phyloP scores from a whole-genome alignment of 176 grass and related monocot species.

The Rhynchospora tenuis region DNA sequence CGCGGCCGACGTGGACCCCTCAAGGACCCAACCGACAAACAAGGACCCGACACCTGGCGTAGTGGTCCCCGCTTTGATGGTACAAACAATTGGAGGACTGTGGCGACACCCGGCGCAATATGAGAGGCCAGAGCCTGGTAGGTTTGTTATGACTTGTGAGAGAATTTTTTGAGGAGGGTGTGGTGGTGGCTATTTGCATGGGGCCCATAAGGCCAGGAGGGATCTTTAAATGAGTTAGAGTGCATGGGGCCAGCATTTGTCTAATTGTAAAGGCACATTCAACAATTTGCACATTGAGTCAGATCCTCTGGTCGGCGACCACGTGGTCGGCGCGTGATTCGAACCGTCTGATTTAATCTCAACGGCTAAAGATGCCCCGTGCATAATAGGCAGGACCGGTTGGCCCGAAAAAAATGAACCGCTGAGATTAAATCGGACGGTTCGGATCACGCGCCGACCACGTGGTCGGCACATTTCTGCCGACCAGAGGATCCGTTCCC shows the following conservation, averaged over 20 bases:
- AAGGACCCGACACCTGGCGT: not conserved
- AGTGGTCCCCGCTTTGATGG: constrained; percentile 9
- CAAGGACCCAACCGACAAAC: constrained; percentile 7
- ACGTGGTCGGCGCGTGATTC: too few species aligned
- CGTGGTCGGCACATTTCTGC: too few species aligned
- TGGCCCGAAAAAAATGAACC: too few species aligned
- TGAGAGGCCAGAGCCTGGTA: constrained; percentile 18
- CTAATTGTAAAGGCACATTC: constrained; percentile 22
- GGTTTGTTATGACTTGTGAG: constrained; percentile 26
- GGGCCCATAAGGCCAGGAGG: not conserved
- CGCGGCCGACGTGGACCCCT: not conserved
- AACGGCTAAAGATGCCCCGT: too few species aligned
- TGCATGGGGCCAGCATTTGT: constrained; percentile 23
- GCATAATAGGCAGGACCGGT: too few species aligned
- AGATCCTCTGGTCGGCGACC: too few species aligned
- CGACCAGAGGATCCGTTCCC: too few species aligned
- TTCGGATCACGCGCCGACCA: too few species aligned
- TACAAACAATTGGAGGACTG: constrained; percentile 16
- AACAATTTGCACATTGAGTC: constrained; percentile 26
- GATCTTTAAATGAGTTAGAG: constrained; percentile 14
- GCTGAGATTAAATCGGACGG: too few species aligned
- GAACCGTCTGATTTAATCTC: too few species aligned
- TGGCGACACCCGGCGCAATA: constrained; percentile 6
- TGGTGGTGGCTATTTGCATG: constrained; percentile 9
- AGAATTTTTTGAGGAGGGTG: constrained; percentile 16